Conservation (phyloP, 1,284 basidiomycete species). For the Sanghuangporus baumii region DNA sequence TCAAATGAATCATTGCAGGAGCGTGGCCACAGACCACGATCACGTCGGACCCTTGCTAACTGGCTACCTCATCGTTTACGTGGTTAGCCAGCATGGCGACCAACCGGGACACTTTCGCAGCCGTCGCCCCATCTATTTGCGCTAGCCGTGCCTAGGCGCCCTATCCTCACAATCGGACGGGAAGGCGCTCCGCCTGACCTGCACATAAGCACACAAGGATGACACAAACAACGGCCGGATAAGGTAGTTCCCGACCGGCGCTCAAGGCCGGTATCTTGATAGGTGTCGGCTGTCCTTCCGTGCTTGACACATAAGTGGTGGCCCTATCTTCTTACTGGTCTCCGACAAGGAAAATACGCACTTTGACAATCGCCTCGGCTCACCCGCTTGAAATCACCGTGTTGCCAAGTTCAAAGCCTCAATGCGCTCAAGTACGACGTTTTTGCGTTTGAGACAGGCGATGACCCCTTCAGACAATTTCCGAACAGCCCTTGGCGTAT, state of each 20-base stretch:
- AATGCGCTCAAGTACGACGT: no score
- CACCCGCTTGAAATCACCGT: not conserved
- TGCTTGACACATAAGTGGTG: not conserved
- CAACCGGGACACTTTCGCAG: not conserved
- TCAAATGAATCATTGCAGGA: not conserved
- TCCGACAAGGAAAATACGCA: slow-evolving; percentile 1
- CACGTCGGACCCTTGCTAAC: not conserved
- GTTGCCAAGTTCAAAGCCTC: not conserved
- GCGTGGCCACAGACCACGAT: not conserved
- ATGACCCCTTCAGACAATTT: slow-evolving; percentile 9
- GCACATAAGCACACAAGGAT: not conserved
- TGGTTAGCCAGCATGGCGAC: not conserved
- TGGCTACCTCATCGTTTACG: not conserved
- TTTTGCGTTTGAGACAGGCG: not conserved
- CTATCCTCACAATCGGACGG: not conserved
- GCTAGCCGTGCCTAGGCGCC: not conserved
- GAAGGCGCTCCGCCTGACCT: not conserved
- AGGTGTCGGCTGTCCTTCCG: not conserved
- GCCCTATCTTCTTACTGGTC: not conserved
- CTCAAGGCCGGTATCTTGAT: not conserved
- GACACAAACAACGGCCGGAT: not conserved
- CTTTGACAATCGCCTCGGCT: slow-evolving; percentile 11
- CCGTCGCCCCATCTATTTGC: not conserved
- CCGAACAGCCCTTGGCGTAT: not conserved
- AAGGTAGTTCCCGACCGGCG: not conserved